A percentile compares a stretch with the other conserved stretches of the same genome.
Evolutionary conservation across 805 yeast species (phyloP).

Genomic region (Lachancea quebecensis): DNA sequence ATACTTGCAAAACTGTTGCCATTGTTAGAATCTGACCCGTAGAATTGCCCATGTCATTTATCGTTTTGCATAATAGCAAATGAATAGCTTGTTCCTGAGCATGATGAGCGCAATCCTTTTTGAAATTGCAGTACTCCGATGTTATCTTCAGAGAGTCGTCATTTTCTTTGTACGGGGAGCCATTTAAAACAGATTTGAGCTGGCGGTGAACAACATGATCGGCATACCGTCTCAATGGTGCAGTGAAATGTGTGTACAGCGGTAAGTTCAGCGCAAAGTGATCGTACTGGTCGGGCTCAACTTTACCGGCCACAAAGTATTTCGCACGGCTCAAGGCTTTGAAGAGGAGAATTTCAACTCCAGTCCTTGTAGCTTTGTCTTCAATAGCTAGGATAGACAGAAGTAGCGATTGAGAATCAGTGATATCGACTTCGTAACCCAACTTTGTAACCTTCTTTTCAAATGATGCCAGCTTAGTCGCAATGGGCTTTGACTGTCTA

Average conservation of each 20-base stretch:
- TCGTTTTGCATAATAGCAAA: constrained; percentile 72
- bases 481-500: constrained; percentile 79
- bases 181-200: constrained; percentile 56
- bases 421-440: constrained; percentile 66
- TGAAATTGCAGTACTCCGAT: constrained; percentile 90
- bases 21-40: constrained; percentile 79
- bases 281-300: constrained; percentile 67
- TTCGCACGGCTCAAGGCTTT: constrained; percentile 83
- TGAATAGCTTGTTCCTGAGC: constrained; percentile 97
- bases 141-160: constrained; percentile 68
- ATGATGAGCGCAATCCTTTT: constrained; percentile 84
- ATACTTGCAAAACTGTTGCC: constrained; percentile 87
- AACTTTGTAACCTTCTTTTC: constrained; percentile 60
- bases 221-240: constrained; percentile 87
- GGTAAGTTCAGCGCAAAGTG: constrained; percentile 82
- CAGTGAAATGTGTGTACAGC: constrained; percentile 85
- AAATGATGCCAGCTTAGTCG: constrained; percentile 73
- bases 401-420: constrained; percentile 63
- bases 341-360: constrained; percentile 70
- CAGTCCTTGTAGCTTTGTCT: constrained; percentile 56
- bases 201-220: constrained; percentile 92
- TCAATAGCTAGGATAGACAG: constrained; percentile 59
- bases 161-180: constrained; percentile 42
- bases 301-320: constrained; percentile 82
- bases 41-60: constrained; percentile 60